Evolutionary conservation across 495 filamentous ascomycete species (phyloP).

Genomic region (Xylaria grammica): DNA sequence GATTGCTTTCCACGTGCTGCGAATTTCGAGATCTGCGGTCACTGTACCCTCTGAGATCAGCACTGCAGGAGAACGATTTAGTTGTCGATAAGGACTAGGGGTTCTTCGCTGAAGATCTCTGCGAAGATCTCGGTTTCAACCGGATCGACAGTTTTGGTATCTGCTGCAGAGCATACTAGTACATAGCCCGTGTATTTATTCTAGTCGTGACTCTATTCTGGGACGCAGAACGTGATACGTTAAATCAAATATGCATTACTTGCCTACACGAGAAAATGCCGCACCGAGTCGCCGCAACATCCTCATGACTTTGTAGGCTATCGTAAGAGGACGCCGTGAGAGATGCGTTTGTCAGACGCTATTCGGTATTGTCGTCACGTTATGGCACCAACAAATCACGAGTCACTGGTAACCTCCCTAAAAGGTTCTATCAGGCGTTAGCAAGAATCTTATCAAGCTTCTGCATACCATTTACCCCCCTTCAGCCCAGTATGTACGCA

Average conservation of each 20-base stretch:
- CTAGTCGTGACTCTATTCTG: too few species aligned
- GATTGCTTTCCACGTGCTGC: neutral
- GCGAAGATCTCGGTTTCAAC: conserved; percentile 18
- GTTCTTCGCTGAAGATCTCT: neutral
- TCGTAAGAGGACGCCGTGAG: too few species aligned
- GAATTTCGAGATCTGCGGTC: neutral
- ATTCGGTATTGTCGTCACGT: too few species aligned
- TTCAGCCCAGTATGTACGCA: neutral
- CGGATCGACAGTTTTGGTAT: conserved; percentile 12
- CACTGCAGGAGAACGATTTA: neutral
- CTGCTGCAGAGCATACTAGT: too few species aligned
- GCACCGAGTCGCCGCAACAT: too few species aligned
- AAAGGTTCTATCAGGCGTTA: neutral
- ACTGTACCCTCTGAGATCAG: neutral
- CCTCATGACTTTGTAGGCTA: too few species aligned
- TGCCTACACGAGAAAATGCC: too few species aligned
- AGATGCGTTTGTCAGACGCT: too few species aligned
- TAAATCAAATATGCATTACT: too few species aligned
- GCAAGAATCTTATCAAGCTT: neutral
- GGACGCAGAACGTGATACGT: too few species aligned
- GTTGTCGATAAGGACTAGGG: neutral
- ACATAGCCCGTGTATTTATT: too few species aligned
- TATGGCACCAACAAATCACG: too few species aligned
- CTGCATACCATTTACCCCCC: neutral
- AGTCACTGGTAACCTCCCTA: neutral